A percentile compares a stretch with the other conserved stretches of the same genome.
Conservation (phyloP, 2,329 filamentous ascomycete genomes). For the Fusarium compactum region DNA sequence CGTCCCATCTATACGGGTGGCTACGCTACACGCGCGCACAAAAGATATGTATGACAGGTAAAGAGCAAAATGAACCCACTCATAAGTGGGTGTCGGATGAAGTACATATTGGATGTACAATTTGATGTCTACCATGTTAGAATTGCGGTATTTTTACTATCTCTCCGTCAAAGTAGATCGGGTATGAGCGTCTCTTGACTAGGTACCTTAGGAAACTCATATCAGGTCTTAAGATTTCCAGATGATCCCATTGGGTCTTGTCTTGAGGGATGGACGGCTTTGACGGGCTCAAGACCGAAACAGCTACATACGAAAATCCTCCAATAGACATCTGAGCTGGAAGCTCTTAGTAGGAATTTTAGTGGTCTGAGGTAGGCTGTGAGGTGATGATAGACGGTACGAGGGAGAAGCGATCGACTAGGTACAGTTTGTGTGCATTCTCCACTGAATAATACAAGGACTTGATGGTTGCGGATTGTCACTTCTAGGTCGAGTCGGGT, state of each 20-base stretch:
- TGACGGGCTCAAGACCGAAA: constrained; percentile 22
- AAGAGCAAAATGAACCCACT: background rate
- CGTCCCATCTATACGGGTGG: background rate
- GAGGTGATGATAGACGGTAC: constrained; percentile 25
- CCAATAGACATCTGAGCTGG: constrained; percentile 30
- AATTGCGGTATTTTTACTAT: constrained; percentile 10
- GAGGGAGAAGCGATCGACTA: constrained; percentile 4
- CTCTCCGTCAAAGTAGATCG: background rate
- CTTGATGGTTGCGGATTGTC: constrained; percentile 24
- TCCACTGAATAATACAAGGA: constrained; percentile 23
- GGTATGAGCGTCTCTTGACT: background rate
- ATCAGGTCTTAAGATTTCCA: constrained; percentile 10
- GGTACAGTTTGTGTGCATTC: constrained; percentile 18
- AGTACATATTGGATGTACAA: background rate
- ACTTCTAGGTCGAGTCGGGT: background rate
- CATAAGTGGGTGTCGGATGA: background rate
- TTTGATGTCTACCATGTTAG: background rate
- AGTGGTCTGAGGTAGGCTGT: constrained; percentile 39
- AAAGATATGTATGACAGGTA: background rate
- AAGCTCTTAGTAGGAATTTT: constrained; percentile 27
- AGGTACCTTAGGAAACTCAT: background rate
- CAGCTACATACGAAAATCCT: constrained; percentile 24
- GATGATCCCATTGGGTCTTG: constrained; percentile 26
- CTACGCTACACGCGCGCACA: background rate
- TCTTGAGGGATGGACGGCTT: constrained; percentile 21